phyloP scores from a whole-genome alignment of 495 filamentous ascomycete species.

The Penicillium subrubescens region DNA sequence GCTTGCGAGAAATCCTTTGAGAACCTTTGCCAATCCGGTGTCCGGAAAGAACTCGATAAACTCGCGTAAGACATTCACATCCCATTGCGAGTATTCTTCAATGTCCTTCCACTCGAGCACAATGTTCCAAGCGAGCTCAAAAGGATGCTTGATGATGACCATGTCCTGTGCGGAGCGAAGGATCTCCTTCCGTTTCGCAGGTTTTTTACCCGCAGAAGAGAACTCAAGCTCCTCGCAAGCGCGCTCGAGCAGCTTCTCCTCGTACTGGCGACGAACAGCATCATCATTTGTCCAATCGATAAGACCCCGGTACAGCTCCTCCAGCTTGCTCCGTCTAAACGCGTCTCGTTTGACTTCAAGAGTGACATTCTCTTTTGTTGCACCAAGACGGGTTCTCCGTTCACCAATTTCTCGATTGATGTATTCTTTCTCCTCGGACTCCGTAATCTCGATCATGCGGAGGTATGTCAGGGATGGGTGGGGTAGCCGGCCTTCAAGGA shows the following conservation, averaged over 20 bases:
- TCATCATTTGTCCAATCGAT: constrained; percentile 92
- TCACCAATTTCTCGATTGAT: constrained; percentile 92
- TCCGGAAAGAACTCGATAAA: constrained; percentile 85
- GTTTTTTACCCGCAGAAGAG: constrained; percentile 64
- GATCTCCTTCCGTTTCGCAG: constrained; percentile 67
- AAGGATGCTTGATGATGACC: constrained; percentile 95
- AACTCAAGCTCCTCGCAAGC: constrained; percentile 75
- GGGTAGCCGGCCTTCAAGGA: constrained; percentile 82
- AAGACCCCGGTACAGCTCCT: constrained; percentile 73
- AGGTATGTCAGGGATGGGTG: constrained; percentile 81
- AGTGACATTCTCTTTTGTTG: constrained; percentile 77
- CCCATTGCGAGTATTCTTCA: constrained; percentile 69
- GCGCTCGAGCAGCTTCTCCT: constrained; percentile 85
- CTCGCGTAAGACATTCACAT: constrained; percentile 71
- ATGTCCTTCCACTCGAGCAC: constrained; percentile 86
- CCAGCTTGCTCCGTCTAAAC: constrained; percentile 67
- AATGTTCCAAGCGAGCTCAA: constrained; percentile 86
- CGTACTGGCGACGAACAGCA: constrained; percentile 76
- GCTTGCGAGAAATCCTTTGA: constrained; percentile 78
- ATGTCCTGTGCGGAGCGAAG: constrained; percentile 78
- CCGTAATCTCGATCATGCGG: constrained; percentile 80
- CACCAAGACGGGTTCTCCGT: constrained; percentile 84
- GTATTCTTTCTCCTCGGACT: constrained; percentile 82
- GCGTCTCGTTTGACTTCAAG: constrained; percentile 87
- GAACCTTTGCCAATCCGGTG: constrained; percentile 73